Percentiles rank a stretch among this genome's conserved stretches.
phyloP scores from a whole-genome alignment of 163 green algal species.

The Chlorella variabilis region DNA sequence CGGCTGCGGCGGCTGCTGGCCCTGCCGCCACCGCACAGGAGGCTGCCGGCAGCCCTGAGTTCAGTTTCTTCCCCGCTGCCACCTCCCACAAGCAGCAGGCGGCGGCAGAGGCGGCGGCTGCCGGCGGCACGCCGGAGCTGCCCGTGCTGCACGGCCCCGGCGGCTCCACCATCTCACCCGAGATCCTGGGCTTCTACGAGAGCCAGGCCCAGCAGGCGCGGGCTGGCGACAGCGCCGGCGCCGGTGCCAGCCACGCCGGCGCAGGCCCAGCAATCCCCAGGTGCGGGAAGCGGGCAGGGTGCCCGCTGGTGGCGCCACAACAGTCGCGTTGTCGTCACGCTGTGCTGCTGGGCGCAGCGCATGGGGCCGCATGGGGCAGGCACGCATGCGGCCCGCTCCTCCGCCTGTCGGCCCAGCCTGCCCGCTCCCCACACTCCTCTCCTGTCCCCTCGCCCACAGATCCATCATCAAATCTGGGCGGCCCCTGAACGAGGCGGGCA shows the following conservation, averaged over 20 bases:
- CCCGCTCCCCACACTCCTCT: no score
- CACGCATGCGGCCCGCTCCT: no score
- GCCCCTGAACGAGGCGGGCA: slow-evolving; percentile 8
- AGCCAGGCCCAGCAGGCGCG: slow-evolving; percentile 21
- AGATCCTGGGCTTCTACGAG: slow-evolving; percentile 37
- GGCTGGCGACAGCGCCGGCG: background rate
- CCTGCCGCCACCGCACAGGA: background rate
- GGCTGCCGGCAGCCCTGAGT: background rate
- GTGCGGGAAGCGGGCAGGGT: no score
- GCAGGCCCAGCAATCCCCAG: background rate
- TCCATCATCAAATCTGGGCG: slow-evolving; percentile 37
- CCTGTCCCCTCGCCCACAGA: background rate
- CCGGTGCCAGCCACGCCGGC: background rate
- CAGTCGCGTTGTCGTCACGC: no score
- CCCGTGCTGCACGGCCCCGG: background rate
- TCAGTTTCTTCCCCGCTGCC: slow-evolving; percentile 29
- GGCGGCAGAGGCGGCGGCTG: background rate
- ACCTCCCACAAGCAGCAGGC: background rate
- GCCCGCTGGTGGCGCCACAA: no score
- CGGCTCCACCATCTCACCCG: slow-evolving; percentile 7
- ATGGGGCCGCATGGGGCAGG: no score
- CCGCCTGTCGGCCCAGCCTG: no score
- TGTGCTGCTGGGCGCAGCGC: no score
- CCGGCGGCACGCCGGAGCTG: slow-evolving; percentile 1
- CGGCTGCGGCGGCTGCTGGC: background rate